A percentile compares a stretch with the other conserved stretches of the same genome.
Conservation (phyloP, 2,329 filamentous ascomycete species). For the Diaporthe destruens region DNA sequence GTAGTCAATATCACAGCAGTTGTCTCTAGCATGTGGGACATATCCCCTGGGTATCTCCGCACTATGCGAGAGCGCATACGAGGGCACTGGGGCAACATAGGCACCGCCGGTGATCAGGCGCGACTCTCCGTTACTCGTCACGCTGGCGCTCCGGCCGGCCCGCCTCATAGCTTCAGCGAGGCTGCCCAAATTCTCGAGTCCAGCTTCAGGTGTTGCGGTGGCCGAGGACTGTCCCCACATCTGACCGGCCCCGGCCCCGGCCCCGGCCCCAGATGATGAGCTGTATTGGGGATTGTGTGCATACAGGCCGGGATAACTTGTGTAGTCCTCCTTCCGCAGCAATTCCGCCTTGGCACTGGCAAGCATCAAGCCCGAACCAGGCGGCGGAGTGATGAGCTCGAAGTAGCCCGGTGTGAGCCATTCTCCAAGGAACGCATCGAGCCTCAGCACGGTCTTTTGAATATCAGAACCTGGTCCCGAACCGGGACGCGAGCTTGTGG, state of each 20-base stretch:
- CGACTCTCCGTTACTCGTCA: conserved; percentile 45
- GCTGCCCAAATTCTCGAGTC: conserved; percentile 48
- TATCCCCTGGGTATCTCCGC: conserved; percentile 89
- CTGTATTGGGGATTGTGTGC: conserved; percentile 38
- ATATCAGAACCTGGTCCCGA: conserved; percentile 46
- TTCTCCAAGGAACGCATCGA: conserved; percentile 95
- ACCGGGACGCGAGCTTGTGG: conserved; percentile 23
- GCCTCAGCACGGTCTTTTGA: conserved; percentile 75
- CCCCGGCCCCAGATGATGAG: conserved; percentile 47
- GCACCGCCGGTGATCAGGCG: conserved; percentile 48
- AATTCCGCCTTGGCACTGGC: conserved; percentile 90
- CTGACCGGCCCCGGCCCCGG: conserved; percentile 48
- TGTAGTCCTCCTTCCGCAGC: conserved; percentile 79
- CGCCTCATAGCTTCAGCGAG: conserved; percentile 53
- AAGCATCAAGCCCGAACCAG: conserved; percentile 87
- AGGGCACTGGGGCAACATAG: conserved; percentile 83
- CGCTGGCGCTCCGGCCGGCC: conserved; percentile 41
- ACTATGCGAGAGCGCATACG: conserved; percentile 84
- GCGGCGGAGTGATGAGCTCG: conserved; percentile 90
- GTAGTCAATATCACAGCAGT: conserved; percentile 88
- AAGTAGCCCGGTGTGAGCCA: conserved; percentile 97
- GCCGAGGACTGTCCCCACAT: conserved; percentile 54
- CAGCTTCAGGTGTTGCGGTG: conserved; percentile 41
- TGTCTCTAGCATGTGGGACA: conserved; percentile 89
- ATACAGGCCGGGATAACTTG: conserved; percentile 59